phyloP scores from a whole-genome alignment of 2,329 filamentous ascomycete genomes.

The Arthrobotrys megalospora region DNA sequence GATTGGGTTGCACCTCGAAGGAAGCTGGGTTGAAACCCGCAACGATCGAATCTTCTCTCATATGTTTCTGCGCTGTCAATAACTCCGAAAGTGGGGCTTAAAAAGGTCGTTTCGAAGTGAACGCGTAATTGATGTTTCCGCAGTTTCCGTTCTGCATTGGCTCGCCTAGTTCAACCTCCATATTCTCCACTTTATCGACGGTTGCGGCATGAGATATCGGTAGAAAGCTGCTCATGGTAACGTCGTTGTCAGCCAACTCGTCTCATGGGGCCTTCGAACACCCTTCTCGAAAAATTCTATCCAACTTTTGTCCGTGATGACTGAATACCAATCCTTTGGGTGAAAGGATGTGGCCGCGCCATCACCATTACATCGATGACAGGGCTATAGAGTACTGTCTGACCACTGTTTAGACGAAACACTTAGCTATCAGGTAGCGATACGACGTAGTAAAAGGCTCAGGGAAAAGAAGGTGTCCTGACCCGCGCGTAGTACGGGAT shows the following conservation, averaged over 20 bases:
- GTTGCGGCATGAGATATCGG: constrained; percentile 5
- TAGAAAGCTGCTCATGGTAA: constrained; percentile 1
- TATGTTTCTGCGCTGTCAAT: background rate
- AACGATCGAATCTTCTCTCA: constrained; percentile 2
- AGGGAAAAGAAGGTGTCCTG: background rate
- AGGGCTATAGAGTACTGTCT: too few relatives aligned
- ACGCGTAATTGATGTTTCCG: constrained; percentile 27
- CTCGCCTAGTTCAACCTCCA: background rate
- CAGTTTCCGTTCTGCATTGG: constrained; percentile 20
- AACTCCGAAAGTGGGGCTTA: constrained; percentile 14
- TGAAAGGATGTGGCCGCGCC: too few relatives aligned
- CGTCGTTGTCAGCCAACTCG: background rate
- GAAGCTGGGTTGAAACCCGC: constrained; percentile 2
- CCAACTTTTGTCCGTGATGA: too few relatives aligned
- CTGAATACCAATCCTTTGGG: too few relatives aligned
- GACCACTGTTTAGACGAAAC: constrained; percentile 1
- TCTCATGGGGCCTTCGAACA: background rate
- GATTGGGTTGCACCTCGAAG: constrained; percentile 6
- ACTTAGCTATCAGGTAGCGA: background rate
- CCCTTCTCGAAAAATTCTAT: background rate
- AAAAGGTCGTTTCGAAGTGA: constrained; percentile 22
- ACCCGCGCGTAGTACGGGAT: background rate
- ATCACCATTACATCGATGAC: too few relatives aligned
- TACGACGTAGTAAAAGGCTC: background rate
- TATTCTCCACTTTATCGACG: constrained; percentile 17